Percentiles rank a stretch among this genome's conserved stretches.
These are phyloP conservation scores for Mytilinidion resinicola DNA, from an alignment of 495 filamentous ascomycete genomes.

Conservation along the genomic window DNA sequence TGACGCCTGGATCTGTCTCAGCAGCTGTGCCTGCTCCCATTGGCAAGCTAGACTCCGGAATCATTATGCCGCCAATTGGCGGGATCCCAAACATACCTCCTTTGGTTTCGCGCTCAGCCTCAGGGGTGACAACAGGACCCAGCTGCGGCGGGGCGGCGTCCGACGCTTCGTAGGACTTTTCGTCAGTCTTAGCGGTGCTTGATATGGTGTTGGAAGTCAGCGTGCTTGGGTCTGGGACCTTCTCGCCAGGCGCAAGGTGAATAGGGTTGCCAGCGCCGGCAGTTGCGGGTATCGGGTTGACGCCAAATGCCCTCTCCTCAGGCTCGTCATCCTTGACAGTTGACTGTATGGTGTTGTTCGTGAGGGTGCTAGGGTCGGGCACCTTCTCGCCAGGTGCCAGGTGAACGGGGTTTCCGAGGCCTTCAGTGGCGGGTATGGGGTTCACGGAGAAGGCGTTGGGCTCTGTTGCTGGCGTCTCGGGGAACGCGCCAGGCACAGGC, in stretches of 20 bases:
- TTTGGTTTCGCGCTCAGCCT: constrained; percentile 40
- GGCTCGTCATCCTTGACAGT: constrained; percentile 20
- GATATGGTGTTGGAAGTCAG: constrained; percentile 50
- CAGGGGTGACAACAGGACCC: constrained; percentile 42
- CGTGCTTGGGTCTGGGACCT: constrained; percentile 58
- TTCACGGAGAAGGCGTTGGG: constrained; percentile 30
- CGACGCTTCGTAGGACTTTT: constrained; percentile 74
- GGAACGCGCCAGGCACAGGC: constrained; percentile 68
- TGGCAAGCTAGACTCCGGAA: constrained; percentile 82
- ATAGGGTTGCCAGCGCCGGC: constrained; percentile 74
- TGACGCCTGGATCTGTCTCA: constrained; percentile 46
- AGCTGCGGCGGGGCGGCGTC: constrained; percentile 40
- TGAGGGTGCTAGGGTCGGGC: constrained; percentile 10
- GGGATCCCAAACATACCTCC: constrained; percentile 57
- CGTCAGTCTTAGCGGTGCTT: constrained; percentile 64
- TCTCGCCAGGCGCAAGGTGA: constrained; percentile 69
- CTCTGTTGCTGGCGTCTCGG: constrained; percentile 63
- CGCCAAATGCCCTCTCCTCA: constrained; percentile 30
- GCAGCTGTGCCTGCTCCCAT: constrained; percentile 44
- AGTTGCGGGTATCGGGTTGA: constrained; percentile 67
- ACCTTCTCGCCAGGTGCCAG: constrained; percentile 8
- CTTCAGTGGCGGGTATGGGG: constrained; percentile 26
- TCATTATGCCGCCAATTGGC: constrained; percentile 56
- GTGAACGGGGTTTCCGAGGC: constrained; percentile 18
- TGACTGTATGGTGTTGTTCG: constrained; percentile 12